phyloP scores from a whole-genome alignment of 305 asterid species.

The Fraxinus angustifolia region DNA sequence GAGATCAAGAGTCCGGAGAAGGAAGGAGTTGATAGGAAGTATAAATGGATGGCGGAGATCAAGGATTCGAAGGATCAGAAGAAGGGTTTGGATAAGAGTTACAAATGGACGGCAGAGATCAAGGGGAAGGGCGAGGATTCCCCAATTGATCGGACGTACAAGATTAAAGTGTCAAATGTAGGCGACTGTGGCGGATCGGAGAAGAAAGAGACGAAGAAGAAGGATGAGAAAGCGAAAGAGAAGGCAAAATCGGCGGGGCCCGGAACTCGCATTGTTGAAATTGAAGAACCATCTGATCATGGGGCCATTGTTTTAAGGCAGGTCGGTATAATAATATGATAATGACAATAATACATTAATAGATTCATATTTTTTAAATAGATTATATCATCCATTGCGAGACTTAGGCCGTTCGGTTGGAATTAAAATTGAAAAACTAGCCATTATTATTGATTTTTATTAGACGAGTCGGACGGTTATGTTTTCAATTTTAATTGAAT shows the following conservation, averaged over 20 bases:
- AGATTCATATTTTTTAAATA: background rate
- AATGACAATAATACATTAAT: constrained; percentile 1
- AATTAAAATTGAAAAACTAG: no score
- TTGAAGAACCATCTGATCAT: constrained; percentile 58
- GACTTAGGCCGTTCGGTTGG: background rate
- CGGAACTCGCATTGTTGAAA: constrained; percentile 54
- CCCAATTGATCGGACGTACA: constrained; percentile 52
- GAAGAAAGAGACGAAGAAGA: constrained; percentile 30
- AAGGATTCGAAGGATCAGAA: constrained; percentile 48
- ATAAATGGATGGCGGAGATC: constrained; percentile 60
- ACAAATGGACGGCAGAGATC: constrained; percentile 68
- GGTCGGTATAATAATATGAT: constrained; percentile 37
- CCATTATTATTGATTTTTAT: no score
- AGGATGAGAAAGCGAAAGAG: constrained; percentile 38
- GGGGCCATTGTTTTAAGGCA: constrained; percentile 66
- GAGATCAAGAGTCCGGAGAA: constrained; percentile 67
- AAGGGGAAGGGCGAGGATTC: constrained; percentile 49
- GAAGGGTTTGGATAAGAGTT: constrained; percentile 53
- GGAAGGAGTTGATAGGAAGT: constrained; percentile 53
- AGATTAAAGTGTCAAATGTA: constrained; percentile 47
- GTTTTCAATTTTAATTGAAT: no score
- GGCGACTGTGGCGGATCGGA: constrained; percentile 20
- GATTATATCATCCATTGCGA: background rate
- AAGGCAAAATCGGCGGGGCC: constrained; percentile 25
- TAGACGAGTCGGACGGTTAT: no score